Evolutionary conservation across 805 yeast species (phyloP).

Genomic region (Candida montana): DNA sequence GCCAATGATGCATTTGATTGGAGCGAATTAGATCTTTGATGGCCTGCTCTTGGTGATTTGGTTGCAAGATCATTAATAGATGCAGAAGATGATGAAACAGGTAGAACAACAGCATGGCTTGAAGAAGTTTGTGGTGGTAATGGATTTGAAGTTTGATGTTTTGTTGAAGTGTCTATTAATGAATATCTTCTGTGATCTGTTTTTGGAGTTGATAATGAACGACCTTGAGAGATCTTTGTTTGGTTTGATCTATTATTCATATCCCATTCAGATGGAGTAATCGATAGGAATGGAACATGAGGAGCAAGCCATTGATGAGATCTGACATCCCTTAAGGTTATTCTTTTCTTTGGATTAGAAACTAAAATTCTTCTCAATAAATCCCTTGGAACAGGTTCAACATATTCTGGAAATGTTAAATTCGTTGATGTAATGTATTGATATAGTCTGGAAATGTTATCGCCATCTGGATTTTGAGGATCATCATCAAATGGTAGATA

Average conservation of each 20-base stretch:
- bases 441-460: constrained; percentile 85
- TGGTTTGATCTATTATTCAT: constrained; percentile 23
- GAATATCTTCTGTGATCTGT: constrained; percentile 34
- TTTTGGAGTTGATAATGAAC: constrained; percentile 8
- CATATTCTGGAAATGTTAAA: constrained; percentile 90
- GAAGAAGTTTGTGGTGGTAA: constrained; percentile 68
- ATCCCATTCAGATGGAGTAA: constrained; percentile 92
- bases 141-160: constrained; percentile 42
- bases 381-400: constrained; percentile 88
- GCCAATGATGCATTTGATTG: constrained; percentile 56
- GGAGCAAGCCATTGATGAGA: constrained; percentile 87
- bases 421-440: constrained; percentile 89
- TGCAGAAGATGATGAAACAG: constrained; percentile 32
- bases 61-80: constrained; percentile 18
- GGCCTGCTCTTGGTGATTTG: constrained; percentile 21
- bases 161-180: constrained; percentile 36
- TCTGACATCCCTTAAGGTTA: constrained; percentile 61
- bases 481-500: constrained; percentile 97
- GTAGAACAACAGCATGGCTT: constrained; percentile 49
- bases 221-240: constrained; percentile 16
- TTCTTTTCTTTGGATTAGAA: constrained; percentile 76
- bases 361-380: constrained; percentile 78
- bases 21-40: constrained; percentile 35
- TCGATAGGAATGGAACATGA: constrained; percentile 74
- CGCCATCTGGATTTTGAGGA: constrained; percentile 93